phyloP scores from a whole-genome alignment of 345 rosid genomes.

The Eucalyptus pauciflora region DNA sequence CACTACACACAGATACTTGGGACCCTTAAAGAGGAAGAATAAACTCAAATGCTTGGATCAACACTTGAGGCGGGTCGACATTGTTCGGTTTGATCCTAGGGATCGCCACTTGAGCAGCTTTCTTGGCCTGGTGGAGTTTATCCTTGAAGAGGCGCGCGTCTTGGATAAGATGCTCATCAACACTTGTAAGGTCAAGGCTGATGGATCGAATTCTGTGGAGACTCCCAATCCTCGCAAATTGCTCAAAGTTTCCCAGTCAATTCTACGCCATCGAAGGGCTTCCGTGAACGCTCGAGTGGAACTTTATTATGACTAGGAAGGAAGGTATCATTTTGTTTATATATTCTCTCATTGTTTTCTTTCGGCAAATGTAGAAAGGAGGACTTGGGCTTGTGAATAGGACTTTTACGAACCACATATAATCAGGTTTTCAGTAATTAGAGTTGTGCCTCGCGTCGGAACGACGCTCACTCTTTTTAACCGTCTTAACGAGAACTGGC shows the following conservation, averaged over 20 bases:
- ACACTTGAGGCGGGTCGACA: background rate
- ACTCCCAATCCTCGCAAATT: background rate
- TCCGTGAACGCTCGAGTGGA: background rate
- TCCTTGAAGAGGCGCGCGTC: background rate
- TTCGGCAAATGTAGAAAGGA: background rate
- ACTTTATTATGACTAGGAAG: background rate
- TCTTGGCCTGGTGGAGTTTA: background rate
- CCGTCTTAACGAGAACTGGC: background rate
- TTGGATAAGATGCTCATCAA: background rate
- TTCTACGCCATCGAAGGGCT: background rate
- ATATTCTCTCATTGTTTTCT: background rate
- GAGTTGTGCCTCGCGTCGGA: background rate
- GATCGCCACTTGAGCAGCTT: background rate
- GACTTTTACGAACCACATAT: background rate
- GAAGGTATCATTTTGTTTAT: background rate
- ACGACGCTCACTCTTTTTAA: background rate
- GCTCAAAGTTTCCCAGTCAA: background rate
- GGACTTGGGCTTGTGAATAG: background rate
- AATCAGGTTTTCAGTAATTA: background rate
- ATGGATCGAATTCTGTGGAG: background rate
- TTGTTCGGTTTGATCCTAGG: background rate
- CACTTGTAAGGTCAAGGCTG: background rate
- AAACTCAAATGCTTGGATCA: background rate
- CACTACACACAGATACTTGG: background rate
- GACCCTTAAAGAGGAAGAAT: background rate